phyloP scores from a whole-genome alignment of 768 basidiomycete genomes.

The Auriscalpium microsporum region DNA sequence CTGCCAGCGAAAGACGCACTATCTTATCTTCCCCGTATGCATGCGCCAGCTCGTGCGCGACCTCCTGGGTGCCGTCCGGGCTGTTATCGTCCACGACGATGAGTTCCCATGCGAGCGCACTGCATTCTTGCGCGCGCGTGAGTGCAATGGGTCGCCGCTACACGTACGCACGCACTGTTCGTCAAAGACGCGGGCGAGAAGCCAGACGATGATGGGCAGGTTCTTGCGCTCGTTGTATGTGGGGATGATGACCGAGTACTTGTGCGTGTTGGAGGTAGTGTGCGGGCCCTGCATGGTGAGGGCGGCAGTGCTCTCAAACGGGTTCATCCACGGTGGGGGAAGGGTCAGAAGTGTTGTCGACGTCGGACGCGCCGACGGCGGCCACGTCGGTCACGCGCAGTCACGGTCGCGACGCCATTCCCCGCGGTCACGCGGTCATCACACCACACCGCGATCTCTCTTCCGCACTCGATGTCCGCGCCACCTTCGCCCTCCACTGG shows the following conservation, averaged over 20 bases:
- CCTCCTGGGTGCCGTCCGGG: conserved; percentile 88
- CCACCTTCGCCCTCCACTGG: too few relatives aligned
- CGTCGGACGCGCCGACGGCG: too few relatives aligned
- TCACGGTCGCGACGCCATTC: too few relatives aligned
- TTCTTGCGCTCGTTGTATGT: conserved; percentile 95
- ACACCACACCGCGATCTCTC: too few relatives aligned
- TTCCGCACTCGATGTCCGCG: too few relatives aligned
- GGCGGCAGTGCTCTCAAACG: conserved; percentile 48
- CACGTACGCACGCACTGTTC: conserved; percentile 50
- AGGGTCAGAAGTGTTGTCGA: too few relatives aligned
- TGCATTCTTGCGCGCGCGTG: conserved; percentile 24
- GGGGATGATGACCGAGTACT: conserved; percentile 88
- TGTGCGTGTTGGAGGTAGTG: conserved; percentile 36
- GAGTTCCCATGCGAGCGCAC: conserved; percentile 76
- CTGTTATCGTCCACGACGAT: conserved; percentile 89
- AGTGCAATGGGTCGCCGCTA: background rate
- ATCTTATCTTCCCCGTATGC: conserved; percentile 83
- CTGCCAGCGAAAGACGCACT: conserved; percentile 31
- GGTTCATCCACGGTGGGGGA: conserved; percentile 40
- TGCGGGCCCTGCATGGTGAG: conserved; percentile 54
- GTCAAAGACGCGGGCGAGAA: conserved; percentile 67
- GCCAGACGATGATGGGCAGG: conserved; percentile 80
- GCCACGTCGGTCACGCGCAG: too few relatives aligned
- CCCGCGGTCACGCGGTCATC: too few relatives aligned
- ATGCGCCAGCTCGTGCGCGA: conserved; percentile 68